A percentile compares a stretch with the other conserved stretches of the same genome.
Conservation (phyloP, 73 alveolate genomes). For the Diophrys sp. region DNA sequence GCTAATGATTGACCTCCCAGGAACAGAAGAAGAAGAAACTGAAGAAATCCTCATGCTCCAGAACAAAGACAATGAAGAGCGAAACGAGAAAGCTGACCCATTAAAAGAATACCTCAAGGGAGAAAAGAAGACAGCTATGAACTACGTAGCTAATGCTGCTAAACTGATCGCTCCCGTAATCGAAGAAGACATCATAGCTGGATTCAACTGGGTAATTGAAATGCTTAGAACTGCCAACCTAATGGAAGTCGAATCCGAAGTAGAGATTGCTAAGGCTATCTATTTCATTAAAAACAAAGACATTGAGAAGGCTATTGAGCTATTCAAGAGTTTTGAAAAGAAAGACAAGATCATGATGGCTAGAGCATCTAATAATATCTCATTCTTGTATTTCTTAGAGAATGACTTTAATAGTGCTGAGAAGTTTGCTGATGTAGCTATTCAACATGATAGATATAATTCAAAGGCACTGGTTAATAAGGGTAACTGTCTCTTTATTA, state of each 20-base stretch:
- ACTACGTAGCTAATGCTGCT: slow-evolving; percentile 84
- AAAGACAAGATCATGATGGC: slow-evolving; percentile 97
- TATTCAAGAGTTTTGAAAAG: slow-evolving; percentile 96
- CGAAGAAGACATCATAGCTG: slow-evolving; percentile 87
- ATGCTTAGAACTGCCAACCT: slow-evolving; percentile 85
- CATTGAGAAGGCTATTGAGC: slow-evolving; percentile 91
- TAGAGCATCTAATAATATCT: slow-evolving; percentile 97
- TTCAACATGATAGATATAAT: slow-evolving; percentile 94
- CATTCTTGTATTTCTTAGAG: slow-evolving; percentile 96
- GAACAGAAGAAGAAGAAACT: slow-evolving; percentile 86
- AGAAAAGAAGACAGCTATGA: slow-evolving; percentile 85
- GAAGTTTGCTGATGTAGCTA: slow-evolving; percentile 99
- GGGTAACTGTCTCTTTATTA: slow-evolving; percentile 97
- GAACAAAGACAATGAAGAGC: slow-evolving; percentile 69
- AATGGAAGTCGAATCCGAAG: slow-evolving; percentile 93
- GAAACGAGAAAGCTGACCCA: slow-evolving; percentile 13
- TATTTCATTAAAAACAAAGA: slow-evolving; percentile 92
- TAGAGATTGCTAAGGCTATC: slow-evolving; percentile 96
- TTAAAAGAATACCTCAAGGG: slow-evolving; percentile 90
- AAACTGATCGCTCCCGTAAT: slow-evolving; percentile 94
- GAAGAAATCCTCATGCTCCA: slow-evolving; percentile 71
- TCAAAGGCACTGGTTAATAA: slow-evolving; percentile 99
- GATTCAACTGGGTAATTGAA: slow-evolving; percentile 92
- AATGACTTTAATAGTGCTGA: slow-evolving; percentile 97
- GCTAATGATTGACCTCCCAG: slow-evolving; percentile 87